Percentiles rank a stretch among this genome's conserved stretches.
Conservation (phyloP, 1,139 yeast genomes). For the Saccharomycopsis hybrid region DNA sequence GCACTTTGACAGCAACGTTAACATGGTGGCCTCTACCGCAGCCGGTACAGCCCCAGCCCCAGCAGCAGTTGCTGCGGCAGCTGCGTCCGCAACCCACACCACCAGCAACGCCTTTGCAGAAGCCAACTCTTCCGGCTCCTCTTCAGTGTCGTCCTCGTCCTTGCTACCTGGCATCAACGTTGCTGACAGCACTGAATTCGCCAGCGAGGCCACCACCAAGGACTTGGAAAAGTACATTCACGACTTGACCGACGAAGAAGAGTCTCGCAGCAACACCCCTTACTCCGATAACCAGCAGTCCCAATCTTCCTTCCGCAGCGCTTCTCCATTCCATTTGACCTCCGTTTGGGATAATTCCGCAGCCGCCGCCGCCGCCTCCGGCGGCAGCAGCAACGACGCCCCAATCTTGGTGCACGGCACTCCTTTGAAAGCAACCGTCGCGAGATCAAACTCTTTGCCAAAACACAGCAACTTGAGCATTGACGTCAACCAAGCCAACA, state of each 20-base stretch:
- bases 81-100: too few relatives aligned
- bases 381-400: neutral
- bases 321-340: slow-evolving; percentile 12
- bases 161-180: too few relatives aligned
- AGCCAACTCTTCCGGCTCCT: slow-evolving; percentile 5
- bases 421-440: slow-evolving; percentile 1
- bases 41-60: slow-evolving; percentile 3
- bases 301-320: slow-evolving; percentile 3
- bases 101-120: too few relatives aligned
- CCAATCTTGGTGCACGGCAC: neutral
- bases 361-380: slow-evolving; percentile 3
- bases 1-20: too few relatives aligned
- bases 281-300: neutral
- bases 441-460: slow-evolving; percentile 6
- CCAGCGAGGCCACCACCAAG: neutral
- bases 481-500: slow-evolving; percentile 19
- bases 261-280: neutral
- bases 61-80: too few relatives aligned
- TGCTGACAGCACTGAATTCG: too few relatives aligned
- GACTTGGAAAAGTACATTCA: slow-evolving; percentile 18
- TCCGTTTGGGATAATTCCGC: slow-evolving; percentile 15
- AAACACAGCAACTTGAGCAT: slow-evolving; percentile 12
- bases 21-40: too few relatives aligned
- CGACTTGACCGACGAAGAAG: slow-evolving; percentile 9
- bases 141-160: slow-evolving; percentile 3